Percentiles rank a stretch among this genome's conserved stretches.
Evolutionary conservation across 2,329 filamentous ascomycete genomes (phyloP).

Genomic region (Clonostachys chloroleuca): DNA sequence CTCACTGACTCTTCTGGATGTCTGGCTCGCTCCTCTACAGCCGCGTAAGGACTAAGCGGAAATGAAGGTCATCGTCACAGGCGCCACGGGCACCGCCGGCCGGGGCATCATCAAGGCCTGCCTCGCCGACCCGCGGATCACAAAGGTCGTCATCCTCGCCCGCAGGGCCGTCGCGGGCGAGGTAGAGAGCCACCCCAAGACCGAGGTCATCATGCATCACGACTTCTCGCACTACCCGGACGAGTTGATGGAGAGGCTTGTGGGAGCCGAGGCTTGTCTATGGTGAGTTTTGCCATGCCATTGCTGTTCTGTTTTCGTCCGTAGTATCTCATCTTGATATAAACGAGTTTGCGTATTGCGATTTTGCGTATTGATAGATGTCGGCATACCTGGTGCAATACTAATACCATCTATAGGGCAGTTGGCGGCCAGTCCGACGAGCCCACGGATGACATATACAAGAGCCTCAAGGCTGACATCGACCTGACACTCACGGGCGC

Average conservation of each 20-base stretch:
- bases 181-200: conserved; percentile 38
- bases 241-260: conserved; percentile 21
- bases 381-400: not conserved
- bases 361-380: too few species aligned
- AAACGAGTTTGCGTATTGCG: too few species aligned
- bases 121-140: conserved; percentile 43
- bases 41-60: not conserved
- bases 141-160: conserved; percentile 43
- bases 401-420: conserved; percentile 19
- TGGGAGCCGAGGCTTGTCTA: conserved; percentile 57
- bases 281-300: conserved; percentile 44
- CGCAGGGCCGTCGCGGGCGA: conserved; percentile 38
- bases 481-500: conserved; percentile 58
- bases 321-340: not conserved
- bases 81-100: conserved; percentile 55
- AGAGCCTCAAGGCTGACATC: conserved; percentile 46
- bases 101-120: conserved; percentile 45
- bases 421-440: conserved; percentile 37
- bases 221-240: conserved; percentile 49
- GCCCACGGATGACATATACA: conserved; percentile 39
- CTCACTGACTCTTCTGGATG: not conserved
- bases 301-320: not conserved
- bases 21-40: not conserved
- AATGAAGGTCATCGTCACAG: conserved; percentile 58
- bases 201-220: conserved; percentile 41